A percentile compares a stretch with the other conserved stretches of the same genome.
phyloP scores from a whole-genome alignment of 257 asterid genomes.

The Jaltomata sinuosa region DNA sequence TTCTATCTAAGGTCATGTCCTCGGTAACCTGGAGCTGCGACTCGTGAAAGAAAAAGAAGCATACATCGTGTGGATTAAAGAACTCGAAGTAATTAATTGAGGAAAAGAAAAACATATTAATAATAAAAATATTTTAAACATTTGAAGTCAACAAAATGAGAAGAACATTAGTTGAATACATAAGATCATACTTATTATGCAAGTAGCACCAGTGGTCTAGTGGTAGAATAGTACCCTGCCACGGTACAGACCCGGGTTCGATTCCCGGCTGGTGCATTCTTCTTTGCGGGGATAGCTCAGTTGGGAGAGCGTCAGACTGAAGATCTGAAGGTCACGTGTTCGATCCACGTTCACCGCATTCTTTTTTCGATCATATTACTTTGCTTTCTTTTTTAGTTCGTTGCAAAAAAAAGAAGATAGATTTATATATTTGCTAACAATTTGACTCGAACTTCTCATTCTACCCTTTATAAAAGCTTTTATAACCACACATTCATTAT shows the following conservation, averaged over 20 bases:
- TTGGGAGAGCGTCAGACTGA: slow-evolving; percentile 90
- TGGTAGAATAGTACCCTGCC: slow-evolving; percentile 75
- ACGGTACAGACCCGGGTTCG: slow-evolving; percentile 76
- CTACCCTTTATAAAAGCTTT: too few species aligned
- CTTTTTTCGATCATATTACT: too few species aligned
- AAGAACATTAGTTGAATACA: neutral
- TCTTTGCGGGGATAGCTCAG: slow-evolving; percentile 62
- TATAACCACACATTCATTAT: neutral
- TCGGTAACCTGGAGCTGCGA: too few species aligned
- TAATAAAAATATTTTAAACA: too few species aligned
- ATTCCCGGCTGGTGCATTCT: slow-evolving; percentile 58
- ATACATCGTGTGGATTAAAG: neutral
- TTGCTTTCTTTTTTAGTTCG: too few species aligned
- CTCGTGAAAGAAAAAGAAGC: too few species aligned
- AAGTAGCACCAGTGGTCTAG: slow-evolving; percentile 61
- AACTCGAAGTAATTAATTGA: neutral
- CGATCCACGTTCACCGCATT: slow-evolving; percentile 89
- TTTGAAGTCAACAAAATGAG: too few species aligned
- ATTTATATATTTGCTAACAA: neutral
- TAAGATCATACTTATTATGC: neutral
- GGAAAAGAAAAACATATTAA: neutral
- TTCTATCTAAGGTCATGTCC: too few species aligned
- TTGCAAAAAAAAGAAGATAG: neutral
- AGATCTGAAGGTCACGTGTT: slow-evolving; percentile 69
- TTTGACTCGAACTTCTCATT: neutral